phyloP scores from a whole-genome alignment of 2,329 filamentous ascomycete species.

The Cercospora nicotianae region DNA sequence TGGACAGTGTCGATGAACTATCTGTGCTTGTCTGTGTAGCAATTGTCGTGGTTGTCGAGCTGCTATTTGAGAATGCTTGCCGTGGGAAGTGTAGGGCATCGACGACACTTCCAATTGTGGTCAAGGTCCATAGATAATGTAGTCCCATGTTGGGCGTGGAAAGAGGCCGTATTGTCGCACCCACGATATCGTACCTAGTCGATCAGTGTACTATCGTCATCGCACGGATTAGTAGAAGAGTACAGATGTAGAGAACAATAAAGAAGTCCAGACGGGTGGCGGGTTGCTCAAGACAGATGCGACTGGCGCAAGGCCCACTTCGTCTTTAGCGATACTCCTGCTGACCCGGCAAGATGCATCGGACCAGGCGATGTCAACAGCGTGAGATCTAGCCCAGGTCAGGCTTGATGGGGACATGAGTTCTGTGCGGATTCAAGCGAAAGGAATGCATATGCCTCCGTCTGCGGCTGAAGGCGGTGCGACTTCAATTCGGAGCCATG shows the following conservation, averaged over 20 bases:
- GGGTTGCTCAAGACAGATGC: neutral
- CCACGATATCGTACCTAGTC: neutral
- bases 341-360: neutral
- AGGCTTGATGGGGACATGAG: neutral
- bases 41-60: neutral
- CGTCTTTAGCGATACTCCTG: neutral
- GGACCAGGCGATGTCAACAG: neutral
- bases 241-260: neutral
- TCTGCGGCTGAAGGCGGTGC: slow-evolving; percentile 1
- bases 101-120: neutral
- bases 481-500: neutral
- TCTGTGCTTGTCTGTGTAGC: neutral
- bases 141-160: neutral
- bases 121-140: neutral
- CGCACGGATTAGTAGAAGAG: neutral
- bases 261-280: neutral
- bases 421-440: neutral
- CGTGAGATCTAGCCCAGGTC: neutral
- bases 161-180: neutral
- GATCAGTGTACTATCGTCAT: neutral
- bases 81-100: neutral
- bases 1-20: neutral
- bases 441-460: slow-evolving; percentile 1
- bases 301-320: neutral
- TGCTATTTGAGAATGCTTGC: neutral